Conservation (phyloP, 768 basidiomycete genomes). For the Suillus discolor region DNA sequence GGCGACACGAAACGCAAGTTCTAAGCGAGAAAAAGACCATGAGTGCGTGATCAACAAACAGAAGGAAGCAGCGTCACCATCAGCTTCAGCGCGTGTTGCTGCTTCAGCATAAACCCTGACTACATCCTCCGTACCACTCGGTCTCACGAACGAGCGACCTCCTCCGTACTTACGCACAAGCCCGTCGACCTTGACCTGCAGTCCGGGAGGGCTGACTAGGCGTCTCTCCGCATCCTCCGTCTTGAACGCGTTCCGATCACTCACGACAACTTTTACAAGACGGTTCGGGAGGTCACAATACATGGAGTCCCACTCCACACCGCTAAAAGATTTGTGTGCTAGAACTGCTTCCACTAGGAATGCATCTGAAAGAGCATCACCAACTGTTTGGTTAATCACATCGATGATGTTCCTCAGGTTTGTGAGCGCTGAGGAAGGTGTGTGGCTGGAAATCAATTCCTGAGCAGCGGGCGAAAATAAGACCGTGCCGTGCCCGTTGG, state of each 20-base stretch:
- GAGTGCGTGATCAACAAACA: conserved; percentile 5
- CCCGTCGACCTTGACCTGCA: conserved; percentile 84
- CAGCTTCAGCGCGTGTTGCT: conserved; percentile 66
- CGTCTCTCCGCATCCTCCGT: conserved; percentile 94
- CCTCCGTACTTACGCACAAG: conserved; percentile 75
- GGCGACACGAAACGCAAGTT: conserved; percentile 84
- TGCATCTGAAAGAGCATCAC: conserved; percentile 95
- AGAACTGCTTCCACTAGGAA: conserved; percentile 93
- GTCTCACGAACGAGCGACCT: conserved; percentile 92
- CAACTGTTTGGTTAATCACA: conserved; percentile 97
- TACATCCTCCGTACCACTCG: conserved; percentile 97
- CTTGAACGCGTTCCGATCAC: conserved; percentile 79
- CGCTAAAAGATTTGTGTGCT: conserved; percentile 83
- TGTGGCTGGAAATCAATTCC: conserved; percentile 56
- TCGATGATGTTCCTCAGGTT: conserved; percentile 77
- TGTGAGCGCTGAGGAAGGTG: conserved; percentile 76
- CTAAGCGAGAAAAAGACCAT: conserved; percentile 39
- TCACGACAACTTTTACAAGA: conserved; percentile 89
- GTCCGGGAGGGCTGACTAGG: conserved; percentile 73
- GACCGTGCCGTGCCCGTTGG: conserved; percentile 98
- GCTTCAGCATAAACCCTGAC: conserved; percentile 98
- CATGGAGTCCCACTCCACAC: conserved; percentile 86
- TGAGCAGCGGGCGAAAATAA: conserved; percentile 84
- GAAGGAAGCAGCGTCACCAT: conserved; percentile 53
- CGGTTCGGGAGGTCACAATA: conserved; percentile 95